These are phyloP conservation scores for Pharus latifolius DNA, from an alignment of 176 grass and related monocot genomes.

Conservation along the genomic window DNA sequence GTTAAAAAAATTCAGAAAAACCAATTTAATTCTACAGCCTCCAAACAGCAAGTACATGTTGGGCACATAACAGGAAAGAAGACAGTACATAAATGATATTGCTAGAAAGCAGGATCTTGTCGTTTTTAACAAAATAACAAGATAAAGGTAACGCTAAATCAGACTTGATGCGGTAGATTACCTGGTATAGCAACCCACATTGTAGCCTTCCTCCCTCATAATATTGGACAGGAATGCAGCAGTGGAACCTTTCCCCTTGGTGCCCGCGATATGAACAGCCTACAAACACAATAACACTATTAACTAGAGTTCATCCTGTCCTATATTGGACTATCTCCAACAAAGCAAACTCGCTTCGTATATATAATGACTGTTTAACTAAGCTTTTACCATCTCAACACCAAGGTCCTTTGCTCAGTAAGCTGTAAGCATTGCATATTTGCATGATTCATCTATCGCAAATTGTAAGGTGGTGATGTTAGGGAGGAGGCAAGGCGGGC, in stretches of 20 bases:
- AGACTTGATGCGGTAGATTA: background rate
- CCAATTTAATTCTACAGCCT: background rate
- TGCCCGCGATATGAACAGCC: constrained; percentile 84
- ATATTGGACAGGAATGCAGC: constrained; percentile 73
- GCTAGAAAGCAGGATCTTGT: background rate
- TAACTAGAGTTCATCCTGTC: background rate
- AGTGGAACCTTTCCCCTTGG: constrained; percentile 92
- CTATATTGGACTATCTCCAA: background rate
- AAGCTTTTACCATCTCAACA: too few relatives aligned
- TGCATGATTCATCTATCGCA: background rate
- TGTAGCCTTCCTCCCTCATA: constrained; percentile 78
- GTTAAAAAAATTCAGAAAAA: background rate
- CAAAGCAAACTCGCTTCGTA: background rate
- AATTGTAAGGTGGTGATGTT: background rate
- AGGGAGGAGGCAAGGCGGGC: background rate
- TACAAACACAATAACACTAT: constrained; percentile 13
- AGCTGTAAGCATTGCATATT: background rate
- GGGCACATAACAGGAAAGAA: background rate
- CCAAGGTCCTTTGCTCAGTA: too few relatives aligned
- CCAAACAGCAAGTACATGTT: background rate
- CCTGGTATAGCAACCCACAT: constrained; percentile 85
- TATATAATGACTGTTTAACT: background rate
- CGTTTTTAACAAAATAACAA: background rate
- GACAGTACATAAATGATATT: background rate
- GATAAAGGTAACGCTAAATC: background rate